Evolutionary conservation across 2,329 filamentous ascomycete species (phyloP), one percentile per base, ranked within the genome.

Genomic region (Rhytidhysteron rufulum): DNA sequence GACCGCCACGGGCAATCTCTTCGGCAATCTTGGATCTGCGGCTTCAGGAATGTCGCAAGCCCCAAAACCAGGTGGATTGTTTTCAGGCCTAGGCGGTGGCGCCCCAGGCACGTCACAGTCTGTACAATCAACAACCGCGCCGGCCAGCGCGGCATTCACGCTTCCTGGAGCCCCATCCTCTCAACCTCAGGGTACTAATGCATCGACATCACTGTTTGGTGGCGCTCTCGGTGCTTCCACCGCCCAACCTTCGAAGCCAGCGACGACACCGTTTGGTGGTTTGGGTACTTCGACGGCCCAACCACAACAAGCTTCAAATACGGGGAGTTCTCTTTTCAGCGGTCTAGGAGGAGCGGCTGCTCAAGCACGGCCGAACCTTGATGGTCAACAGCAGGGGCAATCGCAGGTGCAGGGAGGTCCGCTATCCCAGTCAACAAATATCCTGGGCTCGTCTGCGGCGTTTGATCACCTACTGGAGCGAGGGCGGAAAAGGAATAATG

Each of bases 401-500:
- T 46, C 50, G 17, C 51, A 51, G 30, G 49, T 49, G 33, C 58
- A 62, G 40, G 57, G 54, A 31, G 58, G 53, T 31, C 56, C 65
- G 33, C 37, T 62, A 34, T 48, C 57, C 8, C 61, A 66, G 47
- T 54, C 63, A 42, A 58, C 48, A 41, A 51, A 53, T 36, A 55
- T 51, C 25, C 53, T 51, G 18, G 50, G 51, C 13, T 73, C 77
- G 50, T 77, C 79, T 20, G 78, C 78, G 1, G 82, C 81, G 51
- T 84, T 83, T 55, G 80, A 82, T 51, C 79, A 79, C 48, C 59
- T 84, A 25, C 63, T 84, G 17, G 80, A 84, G 55, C 74, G 79
- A 43, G 77, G 79, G 25, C 80, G 76, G 58, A 83, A 83, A 63
- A 82, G 88, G 47, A 79, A 82, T 38, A 77, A 83, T 49, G 80